Percentiles rank a stretch among this genome's conserved stretches.
Conservation (phyloP, 805 yeast genomes). For the Suhomyces xylopsoci region DNA sequence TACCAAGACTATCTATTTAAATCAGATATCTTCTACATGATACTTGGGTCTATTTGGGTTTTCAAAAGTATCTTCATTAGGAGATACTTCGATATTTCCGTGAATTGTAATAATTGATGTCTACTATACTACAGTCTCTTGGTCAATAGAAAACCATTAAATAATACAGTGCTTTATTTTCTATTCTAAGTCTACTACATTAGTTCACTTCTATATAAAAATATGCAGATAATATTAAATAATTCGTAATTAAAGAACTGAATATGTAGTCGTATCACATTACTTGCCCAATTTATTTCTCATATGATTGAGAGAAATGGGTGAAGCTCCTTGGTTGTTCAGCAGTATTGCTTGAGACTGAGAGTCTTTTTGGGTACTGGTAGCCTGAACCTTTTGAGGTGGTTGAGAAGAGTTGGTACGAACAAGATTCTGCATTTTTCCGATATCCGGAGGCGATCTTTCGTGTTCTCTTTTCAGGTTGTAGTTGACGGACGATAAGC, state of each 20-base stretch:
- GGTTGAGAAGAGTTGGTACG: neutral
- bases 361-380: neutral
- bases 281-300: neutral
- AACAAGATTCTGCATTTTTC: neutral
- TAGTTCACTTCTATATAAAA: neutral
- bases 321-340: neutral
- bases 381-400: conserved; percentile 3
- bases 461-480: neutral
- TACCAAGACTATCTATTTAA: no score
- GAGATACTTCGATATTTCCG: no score
- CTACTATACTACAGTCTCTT: no score
- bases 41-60: no score
- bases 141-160: no score
- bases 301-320: neutral
- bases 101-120: no score
- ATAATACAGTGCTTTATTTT: no score
- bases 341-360: neutral
- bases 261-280: neutral
- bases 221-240: neutral
- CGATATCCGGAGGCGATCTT: neutral
- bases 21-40: no score
- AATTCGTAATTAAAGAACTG: neutral
- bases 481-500: neutral
- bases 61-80: no score
- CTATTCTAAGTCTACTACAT: no score